These are phyloP conservation scores for Tetrapisispora arboricola DNA, from an alignment of 805 yeast genomes.

Conservation along the genomic window DNA sequence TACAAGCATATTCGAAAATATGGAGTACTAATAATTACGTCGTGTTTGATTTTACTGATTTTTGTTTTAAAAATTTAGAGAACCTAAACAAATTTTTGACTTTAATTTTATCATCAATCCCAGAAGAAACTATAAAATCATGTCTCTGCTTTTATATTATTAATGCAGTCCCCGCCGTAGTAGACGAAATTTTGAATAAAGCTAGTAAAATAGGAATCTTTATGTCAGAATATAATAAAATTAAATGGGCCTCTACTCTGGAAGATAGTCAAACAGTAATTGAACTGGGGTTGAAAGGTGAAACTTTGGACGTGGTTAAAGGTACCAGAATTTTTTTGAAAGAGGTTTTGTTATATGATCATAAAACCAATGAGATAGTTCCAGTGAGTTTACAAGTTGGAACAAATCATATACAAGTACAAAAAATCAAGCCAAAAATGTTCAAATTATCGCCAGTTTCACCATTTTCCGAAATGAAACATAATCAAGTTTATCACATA, in stretches of 20 bases:
- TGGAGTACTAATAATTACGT: constrained; percentile 60
- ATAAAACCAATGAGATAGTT: constrained; percentile 35
- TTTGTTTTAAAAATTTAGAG: constrained; percentile 22
- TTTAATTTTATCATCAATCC: constrained; percentile 37
- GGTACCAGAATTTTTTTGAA: constrained; percentile 40
- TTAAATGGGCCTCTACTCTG: constrained; percentile 34
- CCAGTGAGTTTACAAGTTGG: constrained; percentile 60
- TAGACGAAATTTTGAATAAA: constrained; percentile 15
- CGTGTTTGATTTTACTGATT: constrained; percentile 63
- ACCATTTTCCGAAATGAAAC: constrained; percentile 26
- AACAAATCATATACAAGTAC: constrained; percentile 48
- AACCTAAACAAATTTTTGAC: constrained; percentile 17
- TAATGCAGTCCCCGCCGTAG: constrained; percentile 29
- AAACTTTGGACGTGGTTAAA: constrained; percentile 30
- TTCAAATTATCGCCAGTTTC: constrained; percentile 23
- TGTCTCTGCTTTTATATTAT: constrained; percentile 44
- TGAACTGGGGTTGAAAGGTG: constrained; percentile 33
- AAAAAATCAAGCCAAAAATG: constrained; percentile 33
- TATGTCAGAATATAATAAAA: constrained; percentile 14
- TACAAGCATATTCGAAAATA: constrained; percentile 57
- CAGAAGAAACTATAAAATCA: constrained; percentile 41
- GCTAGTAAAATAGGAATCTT: constrained; percentile 2
- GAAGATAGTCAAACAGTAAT: constrained; percentile 34
- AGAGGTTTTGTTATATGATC: constrained; percentile 40
- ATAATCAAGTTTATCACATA: constrained; percentile 35